Base-by-base conservation (phyloP, 495 filamentous ascomycete species). In the Neurospora sp. region DNA sequence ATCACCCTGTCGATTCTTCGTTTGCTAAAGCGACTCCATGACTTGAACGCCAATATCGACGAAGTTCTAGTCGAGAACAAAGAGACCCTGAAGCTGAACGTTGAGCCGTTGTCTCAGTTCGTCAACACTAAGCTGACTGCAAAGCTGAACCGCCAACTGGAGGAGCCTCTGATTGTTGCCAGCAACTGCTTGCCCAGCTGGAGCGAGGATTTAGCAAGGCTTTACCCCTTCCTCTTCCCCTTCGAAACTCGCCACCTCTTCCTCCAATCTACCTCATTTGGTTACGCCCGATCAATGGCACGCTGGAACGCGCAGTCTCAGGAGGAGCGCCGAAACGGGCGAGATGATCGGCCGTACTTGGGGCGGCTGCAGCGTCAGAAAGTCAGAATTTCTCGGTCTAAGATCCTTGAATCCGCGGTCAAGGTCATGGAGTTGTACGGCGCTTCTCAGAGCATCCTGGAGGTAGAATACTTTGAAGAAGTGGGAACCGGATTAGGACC, bases 381-480 rank as follows among this genome's bases (percentile, higher is more conserved):
- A 80, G 96, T 99, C 27, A 92, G 96, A 37, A 98, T 99, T 72
- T 96, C 94, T 8, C 88, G 96, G 42, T 88, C 89, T 7, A 93
- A 95, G 71, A 97, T 99, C 69, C 85, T 99, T 3, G 96, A 99
- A 77, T 98, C 96, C 35, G 96, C 96, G 0, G 86, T 97, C 77
- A 99, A 98, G 79, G 96, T 99, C n/a, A 98, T 99, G 96, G 96
- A 99, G 74, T 89, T 98, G 7, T 99, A 99, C 79, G 96, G 96
- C 2, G 92, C 93, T 3, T 98, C 94, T 5, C 91, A 96, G 42
- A 98, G 96, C 80, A 91, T 97, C 68, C 85, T 99, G 3, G 96
- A 99, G 77, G 94, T 99, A 22, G 96, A 99, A 78, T 99, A 99
- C 77, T 99, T 98, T 76, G 96, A 98, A 74, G 96, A 99, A 82